Evolutionary conservation across 805 yeast genomes (phyloP), one percentile per base, ranked within the genome.

Genomic region (Diddensiella caesifluorescens): DNA sequence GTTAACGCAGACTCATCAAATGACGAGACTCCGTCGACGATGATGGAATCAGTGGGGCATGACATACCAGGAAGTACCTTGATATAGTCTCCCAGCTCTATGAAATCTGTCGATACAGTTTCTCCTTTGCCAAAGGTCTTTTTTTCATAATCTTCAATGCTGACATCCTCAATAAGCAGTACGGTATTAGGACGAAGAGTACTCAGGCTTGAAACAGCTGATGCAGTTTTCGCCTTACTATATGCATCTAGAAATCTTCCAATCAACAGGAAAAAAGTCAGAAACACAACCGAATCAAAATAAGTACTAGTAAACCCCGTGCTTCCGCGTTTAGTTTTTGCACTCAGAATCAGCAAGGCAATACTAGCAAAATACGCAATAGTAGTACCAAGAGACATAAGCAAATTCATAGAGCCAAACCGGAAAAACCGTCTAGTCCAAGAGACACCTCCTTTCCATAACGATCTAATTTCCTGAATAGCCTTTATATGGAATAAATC

Each of bases 1-100:
- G 97, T 90, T 21, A 90, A 69, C 3, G 95, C 80, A 22, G 88
- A 75, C 65, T 90, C 97, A 59, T 90, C 95, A 60, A 87, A 80
- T 49, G 85, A 90, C 45, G 90, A 74, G 13, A 66, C 67, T 3
- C 97, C 97, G 4, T 67, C 59, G 6, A 84, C 65, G 44, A 90
- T 60, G 2, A 86, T 68, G 20, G 83, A 75, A 61, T 90, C 98
- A 0, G 90, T 89, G 1, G 96, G 94, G 15, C 63, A 62, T 5
- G 65, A 54, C 53, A 56, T 56, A n/a, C 70, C 71, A 1, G 67
- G 62, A 6, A 55, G 39, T 6, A 67, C 56, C 12, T 52, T 48
- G 1, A 89, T 70, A 31, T 81, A 77, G 59, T 92, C 98, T 47
- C 97, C 96, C 2, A 95, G 85, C 58, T 90, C 95, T 23, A 90